phyloP scores from a whole-genome alignment of 495 filamentous ascomycete species.

The Evansstolkia leycettana region DNA sequence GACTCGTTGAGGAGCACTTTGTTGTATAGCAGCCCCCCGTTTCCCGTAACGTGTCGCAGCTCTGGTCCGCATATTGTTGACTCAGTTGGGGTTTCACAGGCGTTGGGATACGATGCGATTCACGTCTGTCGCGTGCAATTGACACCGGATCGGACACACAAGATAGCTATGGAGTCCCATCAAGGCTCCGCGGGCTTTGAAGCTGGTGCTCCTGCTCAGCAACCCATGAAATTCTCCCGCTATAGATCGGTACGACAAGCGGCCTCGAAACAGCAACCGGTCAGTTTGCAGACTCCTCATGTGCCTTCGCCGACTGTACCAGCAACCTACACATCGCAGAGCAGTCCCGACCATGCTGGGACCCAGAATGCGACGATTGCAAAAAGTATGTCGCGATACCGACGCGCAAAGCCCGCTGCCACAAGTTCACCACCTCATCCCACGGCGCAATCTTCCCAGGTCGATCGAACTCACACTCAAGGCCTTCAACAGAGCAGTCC shows the following conservation, averaged over 20 bases:
- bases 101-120: too few relatives aligned
- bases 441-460: too few relatives aligned
- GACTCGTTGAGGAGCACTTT: too few relatives aligned
- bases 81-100: too few relatives aligned
- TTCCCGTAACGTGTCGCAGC: too few relatives aligned
- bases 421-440: constrained; percentile 13
- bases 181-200: neutral
- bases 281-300: too few relatives aligned
- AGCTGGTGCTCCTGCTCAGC: neutral
- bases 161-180: constrained; percentile 12
- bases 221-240: constrained; percentile 21
- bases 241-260: constrained; percentile 23
- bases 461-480: constrained; percentile 3
- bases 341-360: too few relatives aligned
- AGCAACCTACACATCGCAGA: neutral
- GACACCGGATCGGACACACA: neutral
- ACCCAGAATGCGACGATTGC: constrained; percentile 25
- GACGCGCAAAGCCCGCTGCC: constrained; percentile 24
- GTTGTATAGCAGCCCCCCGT: too few relatives aligned
- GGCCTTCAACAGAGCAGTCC: too few relatives aligned
- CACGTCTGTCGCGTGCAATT: too few relatives aligned
- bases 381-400: constrained; percentile 49
- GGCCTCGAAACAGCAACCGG: constrained; percentile 8
- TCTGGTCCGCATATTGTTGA: too few relatives aligned
- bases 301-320: constrained; percentile 1